A percentile compares a stretch with the other conserved stretches of the same genome.
These are phyloP conservation scores for Camelina neglecta DNA, from an alignment of 345 rosid genomes.

Conservation along the genomic window DNA sequence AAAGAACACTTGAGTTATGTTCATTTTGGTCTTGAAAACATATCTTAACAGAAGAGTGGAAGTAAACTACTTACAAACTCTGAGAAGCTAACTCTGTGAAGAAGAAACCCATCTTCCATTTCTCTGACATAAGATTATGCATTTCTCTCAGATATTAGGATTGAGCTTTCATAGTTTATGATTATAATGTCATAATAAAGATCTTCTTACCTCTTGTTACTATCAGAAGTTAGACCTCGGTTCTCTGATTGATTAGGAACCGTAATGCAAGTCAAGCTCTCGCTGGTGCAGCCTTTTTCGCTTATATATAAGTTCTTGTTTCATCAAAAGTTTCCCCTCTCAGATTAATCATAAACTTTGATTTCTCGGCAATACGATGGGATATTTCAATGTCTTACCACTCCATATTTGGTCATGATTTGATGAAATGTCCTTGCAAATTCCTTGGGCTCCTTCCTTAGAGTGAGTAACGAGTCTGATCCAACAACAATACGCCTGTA, in stretches of 20 bases:
- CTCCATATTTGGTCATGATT: conserved; percentile 60
- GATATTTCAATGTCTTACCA: conserved; percentile 56
- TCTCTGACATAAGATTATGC: conserved; percentile 47
- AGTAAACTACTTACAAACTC: conserved; percentile 61
- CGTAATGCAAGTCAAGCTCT: conserved; percentile 54
- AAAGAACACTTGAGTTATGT: conserved; percentile 12
- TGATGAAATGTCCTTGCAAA: conserved; percentile 47
- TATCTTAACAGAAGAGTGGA: not conserved
- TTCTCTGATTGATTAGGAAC: conserved; percentile 38
- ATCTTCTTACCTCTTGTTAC: conserved; percentile 38
- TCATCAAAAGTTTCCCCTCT: conserved; percentile 33
- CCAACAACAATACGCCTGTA: conserved; percentile 71
- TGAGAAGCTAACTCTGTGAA: conserved; percentile 63
- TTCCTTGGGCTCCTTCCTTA: conserved; percentile 29
- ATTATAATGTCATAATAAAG: not conserved
- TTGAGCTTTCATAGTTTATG: conserved; percentile 4
- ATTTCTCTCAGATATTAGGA: conserved; percentile 3
- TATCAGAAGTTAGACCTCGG: conserved; percentile 25
- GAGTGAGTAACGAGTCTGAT: conserved; percentile 52
- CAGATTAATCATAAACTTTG: conserved; percentile 23
- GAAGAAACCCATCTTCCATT: conserved; percentile 69
- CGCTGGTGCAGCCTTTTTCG: conserved; percentile 52
- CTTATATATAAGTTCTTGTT: conserved; percentile 69
- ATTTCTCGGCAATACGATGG: not conserved
- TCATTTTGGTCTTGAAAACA: not conserved